Conservation (phyloP, 805 yeast genomes). For the Maudiozyma pseudohumilis region DNA sequence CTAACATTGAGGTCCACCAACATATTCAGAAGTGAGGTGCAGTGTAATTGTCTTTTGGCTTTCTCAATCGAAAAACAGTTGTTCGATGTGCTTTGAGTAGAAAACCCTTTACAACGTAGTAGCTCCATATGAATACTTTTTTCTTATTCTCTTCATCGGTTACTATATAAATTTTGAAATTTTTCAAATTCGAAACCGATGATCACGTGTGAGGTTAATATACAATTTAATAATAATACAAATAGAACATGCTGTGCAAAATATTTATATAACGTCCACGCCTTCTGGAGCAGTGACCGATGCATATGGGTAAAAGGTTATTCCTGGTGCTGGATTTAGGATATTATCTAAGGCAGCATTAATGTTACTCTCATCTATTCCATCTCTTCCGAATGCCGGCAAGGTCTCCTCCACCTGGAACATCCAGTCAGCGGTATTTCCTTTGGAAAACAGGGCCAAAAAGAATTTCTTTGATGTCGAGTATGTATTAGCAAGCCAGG, state of each 20-base stretch:
- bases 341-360: neutral
- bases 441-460: too few species aligned
- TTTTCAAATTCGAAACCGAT: neutral
- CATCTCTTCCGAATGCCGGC: neutral
- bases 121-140: too few species aligned
- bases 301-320: neutral
- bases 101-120: too few species aligned
- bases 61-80: too few species aligned
- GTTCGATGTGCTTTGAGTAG: too few species aligned
- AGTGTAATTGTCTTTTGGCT: too few species aligned
- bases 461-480: neutral
- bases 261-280: neutral
- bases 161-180: too few species aligned
- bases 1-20: conserved; percentile 60
- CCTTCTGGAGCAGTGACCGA: neutral
- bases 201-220: neutral
- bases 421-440: conserved; percentile 22
- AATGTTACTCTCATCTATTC: neutral
- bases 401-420: conserved; percentile 3
- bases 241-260: neutral
- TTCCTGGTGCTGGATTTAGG: neutral
- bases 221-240: neutral
- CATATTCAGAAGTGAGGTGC: too few species aligned
- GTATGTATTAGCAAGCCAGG: neutral
- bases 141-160: too few species aligned